Evolutionary conservation across 108 stramenopile species (phyloP).

Genomic region (Mediolabrus comicus): DNA sequence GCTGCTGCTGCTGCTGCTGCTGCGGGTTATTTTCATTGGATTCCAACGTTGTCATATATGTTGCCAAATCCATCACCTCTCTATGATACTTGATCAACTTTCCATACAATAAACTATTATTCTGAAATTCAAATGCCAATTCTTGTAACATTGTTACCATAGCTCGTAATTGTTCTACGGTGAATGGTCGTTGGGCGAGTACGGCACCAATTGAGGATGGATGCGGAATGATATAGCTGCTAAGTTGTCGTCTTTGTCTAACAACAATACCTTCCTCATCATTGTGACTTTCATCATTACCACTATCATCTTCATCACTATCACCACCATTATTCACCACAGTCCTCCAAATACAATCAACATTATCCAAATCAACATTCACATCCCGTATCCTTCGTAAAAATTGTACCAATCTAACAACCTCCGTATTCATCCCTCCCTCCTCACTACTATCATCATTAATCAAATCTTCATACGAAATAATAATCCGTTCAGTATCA

Average conservation of each 20-base stretch:
- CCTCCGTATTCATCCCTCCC: conserved; percentile 6
- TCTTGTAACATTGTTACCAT: conserved; percentile 10
- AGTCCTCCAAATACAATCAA: conserved; percentile 4
- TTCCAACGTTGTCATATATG: neutral
- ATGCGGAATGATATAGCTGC: conserved; percentile 18
- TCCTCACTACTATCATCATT: neutral
- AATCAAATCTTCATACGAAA: conserved; percentile 12
- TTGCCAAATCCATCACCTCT: conserved; percentile 8
- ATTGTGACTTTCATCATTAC: neutral
- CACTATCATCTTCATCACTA: neutral
- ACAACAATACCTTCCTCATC: neutral
- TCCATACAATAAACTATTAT: neutral
- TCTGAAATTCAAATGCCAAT: conserved; percentile 3
- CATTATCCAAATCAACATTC: conserved; percentile 3
- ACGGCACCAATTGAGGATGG: conserved; percentile 3
- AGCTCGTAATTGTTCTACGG: neutral
- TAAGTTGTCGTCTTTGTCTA: neutral
- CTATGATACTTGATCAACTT: conserved; percentile 4
- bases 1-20: neutral
- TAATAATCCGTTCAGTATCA: neutral
- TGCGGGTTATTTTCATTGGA: neutral
- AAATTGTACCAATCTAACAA: conserved; percentile 1
- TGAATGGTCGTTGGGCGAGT: neutral
- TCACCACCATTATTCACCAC: neutral
- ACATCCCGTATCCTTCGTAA: neutral